A percentile compares a stretch with the other conserved stretches of the same genome.
Conservation (phyloP, 2,329 filamentous ascomycete species). For the Trichoderma sp. region DNA sequence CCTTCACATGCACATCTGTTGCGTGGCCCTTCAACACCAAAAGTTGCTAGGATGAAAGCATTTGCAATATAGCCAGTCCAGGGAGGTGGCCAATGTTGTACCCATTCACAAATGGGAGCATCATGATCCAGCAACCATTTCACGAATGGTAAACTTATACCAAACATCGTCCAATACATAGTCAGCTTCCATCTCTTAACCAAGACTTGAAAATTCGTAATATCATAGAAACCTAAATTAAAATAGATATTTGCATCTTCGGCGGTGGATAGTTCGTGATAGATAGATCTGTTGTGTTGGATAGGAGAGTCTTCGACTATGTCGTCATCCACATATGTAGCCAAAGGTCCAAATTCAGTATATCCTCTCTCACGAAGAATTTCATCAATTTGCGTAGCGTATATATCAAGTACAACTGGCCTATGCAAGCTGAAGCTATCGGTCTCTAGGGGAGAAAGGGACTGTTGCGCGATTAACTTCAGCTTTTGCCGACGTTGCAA, state of each 20-base stretch:
- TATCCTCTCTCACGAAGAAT: not conserved
- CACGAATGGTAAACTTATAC: not conserved
- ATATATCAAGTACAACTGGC: not conserved
- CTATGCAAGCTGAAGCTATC: not conserved
- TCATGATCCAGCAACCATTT: not conserved
- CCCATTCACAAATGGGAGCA: not conserved
- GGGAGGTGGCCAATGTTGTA: rapidly evolving
- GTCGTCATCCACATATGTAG: not conserved
- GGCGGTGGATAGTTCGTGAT: not conserved
- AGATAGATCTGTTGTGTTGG: not conserved
- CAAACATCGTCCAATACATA: too few relatives aligned
- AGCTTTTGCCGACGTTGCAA: not conserved
- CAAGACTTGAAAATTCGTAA: not conserved
- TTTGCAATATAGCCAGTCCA: not conserved
- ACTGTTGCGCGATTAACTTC: not conserved
- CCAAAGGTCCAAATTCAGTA: not conserved
- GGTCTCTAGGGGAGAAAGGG: not conserved
- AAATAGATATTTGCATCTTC: not conserved
- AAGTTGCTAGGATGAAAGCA: too few relatives aligned
- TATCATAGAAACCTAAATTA: not conserved
- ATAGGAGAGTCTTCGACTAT: not conserved
- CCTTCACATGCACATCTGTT: not conserved
- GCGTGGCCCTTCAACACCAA: too few relatives aligned
- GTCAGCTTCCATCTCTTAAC: too few relatives aligned
- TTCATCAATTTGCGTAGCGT: not conserved